These are phyloP conservation scores for Neonectria faginata DNA, from an alignment of 2,329 filamentous ascomycete genomes.

Conservation along the genomic window DNA sequence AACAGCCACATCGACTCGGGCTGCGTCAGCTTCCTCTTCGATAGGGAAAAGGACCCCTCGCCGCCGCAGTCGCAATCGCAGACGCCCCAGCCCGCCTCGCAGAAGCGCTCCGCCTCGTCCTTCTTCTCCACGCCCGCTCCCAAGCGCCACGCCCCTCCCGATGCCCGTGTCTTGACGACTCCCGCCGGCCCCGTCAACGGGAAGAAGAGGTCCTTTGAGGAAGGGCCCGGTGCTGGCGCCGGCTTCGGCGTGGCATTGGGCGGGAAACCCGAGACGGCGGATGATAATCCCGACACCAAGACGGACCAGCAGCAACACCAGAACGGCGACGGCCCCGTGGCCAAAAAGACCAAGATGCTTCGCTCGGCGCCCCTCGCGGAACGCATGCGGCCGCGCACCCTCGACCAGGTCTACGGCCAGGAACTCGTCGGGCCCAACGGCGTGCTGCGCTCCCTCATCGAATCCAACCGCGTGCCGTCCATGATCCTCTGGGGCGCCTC, in stretches of 20 bases:
- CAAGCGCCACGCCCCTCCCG: conserved; percentile 61
- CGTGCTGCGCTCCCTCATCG: conserved; percentile 87
- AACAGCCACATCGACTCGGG: conserved; percentile 91
- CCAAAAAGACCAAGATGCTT: conserved; percentile 76
- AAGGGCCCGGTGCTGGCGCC: conserved; percentile 60
- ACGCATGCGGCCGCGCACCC: conserved; percentile 85
- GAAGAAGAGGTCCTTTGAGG: conserved; percentile 65
- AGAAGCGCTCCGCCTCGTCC: conserved; percentile 66
- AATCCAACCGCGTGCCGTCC: conserved; percentile 85
- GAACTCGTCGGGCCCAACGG: conserved; percentile 87
- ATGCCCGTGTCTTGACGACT: conserved; percentile 49
- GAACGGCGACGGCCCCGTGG: conserved; percentile 53
- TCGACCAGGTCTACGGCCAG: conserved; percentile 92
- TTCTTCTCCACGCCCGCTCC: conserved; percentile 73
- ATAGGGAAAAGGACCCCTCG: conserved; percentile 54
- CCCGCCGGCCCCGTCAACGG: conserved; percentile 50
- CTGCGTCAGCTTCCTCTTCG: conserved; percentile 76
- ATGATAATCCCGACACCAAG: conserved; percentile 15
- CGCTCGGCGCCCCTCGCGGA: conserved; percentile 88
- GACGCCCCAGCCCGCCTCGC: conserved; percentile 52
- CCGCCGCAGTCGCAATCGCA: conserved; percentile 48
- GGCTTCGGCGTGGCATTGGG: conserved; percentile 11
- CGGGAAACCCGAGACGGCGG: conserved; percentile 13
- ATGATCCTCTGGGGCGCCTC: conserved; percentile 94
- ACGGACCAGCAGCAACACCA: conserved; percentile 11